A percentile compares a stretch with the other conserved stretches of the same genome.
phyloP scores from a whole-genome alignment of 352 stramenopile genomes.

The Phytophthora macrochlamydospora region DNA sequence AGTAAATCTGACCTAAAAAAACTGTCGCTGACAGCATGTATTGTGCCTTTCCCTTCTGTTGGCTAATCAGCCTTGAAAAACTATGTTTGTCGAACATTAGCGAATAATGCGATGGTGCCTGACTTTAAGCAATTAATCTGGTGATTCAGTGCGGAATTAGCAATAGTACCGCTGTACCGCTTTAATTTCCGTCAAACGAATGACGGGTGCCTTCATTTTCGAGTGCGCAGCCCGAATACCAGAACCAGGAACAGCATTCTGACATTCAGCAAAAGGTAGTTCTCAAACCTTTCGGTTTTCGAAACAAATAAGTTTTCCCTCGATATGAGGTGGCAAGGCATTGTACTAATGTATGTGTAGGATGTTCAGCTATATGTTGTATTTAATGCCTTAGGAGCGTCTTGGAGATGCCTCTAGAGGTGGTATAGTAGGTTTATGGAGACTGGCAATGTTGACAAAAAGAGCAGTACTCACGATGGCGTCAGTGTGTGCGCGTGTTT shows the following conservation, averaged over 20 bases:
- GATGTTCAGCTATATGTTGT: constrained; percentile 1
- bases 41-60: too few species aligned
- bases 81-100: too few species aligned
- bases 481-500: not conserved
- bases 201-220: too few species aligned
- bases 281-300: not conserved
- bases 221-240: too few species aligned
- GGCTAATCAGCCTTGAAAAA: too few species aligned
- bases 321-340: not conserved
- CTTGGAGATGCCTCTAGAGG: not conserved
- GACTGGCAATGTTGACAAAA: not conserved
- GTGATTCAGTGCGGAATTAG: too few species aligned
- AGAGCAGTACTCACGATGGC: not conserved
- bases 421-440: not conserved
- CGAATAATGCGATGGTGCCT: too few species aligned
- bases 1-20: not conserved
- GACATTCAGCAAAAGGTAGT: not conserved
- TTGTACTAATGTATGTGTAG: not conserved
- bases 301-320: not conserved
- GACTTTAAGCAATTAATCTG: too few species aligned
- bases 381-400: not conserved
- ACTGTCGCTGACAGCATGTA: not conserved
- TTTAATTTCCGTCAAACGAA: too few species aligned
- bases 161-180: too few species aligned
- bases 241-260: not conserved